Evolutionary conservation across 2,329 filamentous ascomycete species (phyloP).

Genomic region (Hypoxylon sp.): DNA sequence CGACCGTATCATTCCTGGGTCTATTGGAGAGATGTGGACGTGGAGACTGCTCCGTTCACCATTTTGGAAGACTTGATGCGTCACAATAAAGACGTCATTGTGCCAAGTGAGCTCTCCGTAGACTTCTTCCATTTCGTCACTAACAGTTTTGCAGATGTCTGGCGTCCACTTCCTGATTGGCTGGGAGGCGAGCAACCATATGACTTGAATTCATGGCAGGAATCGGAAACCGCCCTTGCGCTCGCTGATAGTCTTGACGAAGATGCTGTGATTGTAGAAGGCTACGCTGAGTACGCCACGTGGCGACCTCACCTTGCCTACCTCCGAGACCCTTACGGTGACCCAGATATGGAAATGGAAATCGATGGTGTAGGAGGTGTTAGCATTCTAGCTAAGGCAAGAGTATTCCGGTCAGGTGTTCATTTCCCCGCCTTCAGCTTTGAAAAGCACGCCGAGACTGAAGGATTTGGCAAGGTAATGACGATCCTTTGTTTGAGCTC

Average conservation of each 20-base stretch:
- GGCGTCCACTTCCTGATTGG: slow-evolving; percentile 98
- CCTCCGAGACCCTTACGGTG: slow-evolving; percentile 93
- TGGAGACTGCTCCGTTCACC: slow-evolving; percentile 95
- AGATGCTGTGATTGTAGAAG: slow-evolving; percentile 98
- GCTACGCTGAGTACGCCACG: slow-evolving; percentile 98
- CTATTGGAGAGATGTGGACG: slow-evolving; percentile 98
- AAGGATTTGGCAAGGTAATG: slow-evolving; percentile 95
- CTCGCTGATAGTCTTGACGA: slow-evolving; percentile 96
- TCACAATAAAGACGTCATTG: slow-evolving; percentile 98
- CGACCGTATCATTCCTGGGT: slow-evolving; percentile 98
- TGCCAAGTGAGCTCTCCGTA: slow-evolving; percentile 80
- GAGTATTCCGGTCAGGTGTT: slow-evolving; percentile 92
- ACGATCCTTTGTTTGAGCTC: slow-evolving; percentile 21
- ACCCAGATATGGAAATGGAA: slow-evolving; percentile 99
- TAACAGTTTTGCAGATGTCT: slow-evolving; percentile 78
- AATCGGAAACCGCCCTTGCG: slow-evolving; percentile 94
- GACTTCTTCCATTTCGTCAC: slow-evolving; percentile 25
- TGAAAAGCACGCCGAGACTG: slow-evolving; percentile 97
- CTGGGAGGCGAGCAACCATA: slow-evolving; percentile 98
- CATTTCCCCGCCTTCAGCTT: slow-evolving; percentile 99
- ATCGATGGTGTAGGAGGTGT: slow-evolving; percentile 98
- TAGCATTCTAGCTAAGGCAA: slow-evolving; percentile 95
- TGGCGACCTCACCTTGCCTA: slow-evolving; percentile 98
- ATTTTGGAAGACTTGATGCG: slow-evolving; percentile 98
- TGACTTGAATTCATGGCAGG: slow-evolving; percentile 98